Conservation (phyloP, 2,329 filamentous ascomycete genomes). For the Aspergillus aculeatus region DNA sequence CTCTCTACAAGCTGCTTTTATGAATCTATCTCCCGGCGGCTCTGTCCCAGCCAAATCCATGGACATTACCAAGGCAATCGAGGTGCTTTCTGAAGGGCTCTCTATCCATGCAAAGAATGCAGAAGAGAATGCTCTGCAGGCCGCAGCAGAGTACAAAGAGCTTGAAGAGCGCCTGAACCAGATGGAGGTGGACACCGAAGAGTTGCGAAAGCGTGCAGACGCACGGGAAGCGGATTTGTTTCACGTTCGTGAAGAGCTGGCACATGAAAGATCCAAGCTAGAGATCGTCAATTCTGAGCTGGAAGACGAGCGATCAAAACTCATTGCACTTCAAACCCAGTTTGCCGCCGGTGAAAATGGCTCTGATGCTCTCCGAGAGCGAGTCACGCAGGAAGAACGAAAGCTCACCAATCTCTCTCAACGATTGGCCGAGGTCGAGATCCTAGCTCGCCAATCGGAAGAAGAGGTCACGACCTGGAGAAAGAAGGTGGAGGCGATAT, state of each 20-base stretch:
- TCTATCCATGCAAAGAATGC: constrained; percentile 60
- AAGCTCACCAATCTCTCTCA: constrained; percentile 67
- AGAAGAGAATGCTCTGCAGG: constrained; percentile 59
- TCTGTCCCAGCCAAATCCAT: constrained; percentile 56
- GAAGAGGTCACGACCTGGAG: constrained; percentile 70
- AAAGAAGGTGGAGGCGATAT: constrained; percentile 51
- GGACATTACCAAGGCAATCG: constrained; percentile 61
- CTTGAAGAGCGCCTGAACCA: constrained; percentile 56
- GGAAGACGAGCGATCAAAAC: constrained; percentile 66
- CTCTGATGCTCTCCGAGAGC: constrained; percentile 72
- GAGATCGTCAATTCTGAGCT: constrained; percentile 52
- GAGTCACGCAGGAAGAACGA: constrained; percentile 71
- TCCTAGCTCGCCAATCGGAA: constrained; percentile 72
- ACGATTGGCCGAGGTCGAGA: constrained; percentile 71
- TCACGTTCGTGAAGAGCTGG: constrained; percentile 56
- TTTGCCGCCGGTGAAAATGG: constrained; percentile 82
- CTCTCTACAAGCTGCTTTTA: constrained; percentile 59
- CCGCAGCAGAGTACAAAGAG: constrained; percentile 63
- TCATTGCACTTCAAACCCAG: constrained; percentile 66
- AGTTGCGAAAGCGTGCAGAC: constrained; percentile 54
- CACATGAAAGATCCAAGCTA: constrained; percentile 49
- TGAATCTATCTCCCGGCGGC: constrained; percentile 56
- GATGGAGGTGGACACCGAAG: constrained; percentile 58
- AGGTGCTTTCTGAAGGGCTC: constrained; percentile 58
- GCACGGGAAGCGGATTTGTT: constrained; percentile 53